Base-by-base conservation (phyloP, 768 basidiomycete species). In the Baorangia bicolor region DNA sequence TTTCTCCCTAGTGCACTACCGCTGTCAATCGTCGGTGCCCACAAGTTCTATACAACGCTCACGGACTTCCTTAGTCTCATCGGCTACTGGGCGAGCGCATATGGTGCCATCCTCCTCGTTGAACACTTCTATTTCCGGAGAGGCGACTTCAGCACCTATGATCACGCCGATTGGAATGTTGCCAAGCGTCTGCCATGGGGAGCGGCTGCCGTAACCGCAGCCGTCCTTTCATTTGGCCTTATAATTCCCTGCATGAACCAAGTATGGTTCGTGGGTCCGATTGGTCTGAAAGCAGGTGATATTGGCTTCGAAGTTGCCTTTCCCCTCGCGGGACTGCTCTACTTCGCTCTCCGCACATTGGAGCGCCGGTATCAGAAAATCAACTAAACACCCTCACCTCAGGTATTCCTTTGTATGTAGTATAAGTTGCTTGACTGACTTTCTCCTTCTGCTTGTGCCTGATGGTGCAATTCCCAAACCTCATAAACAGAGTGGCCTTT, bases 201-300 rank as follows among this genome's bases (percentile, higher is more conserved):
- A 2, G 61, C 78, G 21, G 84, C 90, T 4, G 88, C 87, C 3
- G 59, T 88, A 6, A 52, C 75, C 0, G 78, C 89, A 0, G 76
- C 77, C 46, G 52, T 75, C 0, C 73, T 81, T 13, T 75, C 83
- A 3, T 83, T 84, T 51, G 81, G 72, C 8, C 74, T 89, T 21
- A 71, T 85, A 23, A 73, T 90, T 6, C 83, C 86, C 6, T 82
- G 76, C 47, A 92, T 92, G 83, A 73, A 80, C 54, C 88, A 92
- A 63, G 80, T 75, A 14, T 90, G 84, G 82, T 91, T 82, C 64
- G 69, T 73, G 4, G 90, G 90, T 1, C 88, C 88, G 0, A 83
- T 91, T 20, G 88, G 87, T 4, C 61, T 65, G 34, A 72, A 64
- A 9, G 77, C 85, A 12, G 90, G 90, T 3, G 90, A 92, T 68